Evolutionary conservation across 2,329 filamentous ascomycete species (phyloP).

Genomic region (Chaetomium strumarium): DNA sequence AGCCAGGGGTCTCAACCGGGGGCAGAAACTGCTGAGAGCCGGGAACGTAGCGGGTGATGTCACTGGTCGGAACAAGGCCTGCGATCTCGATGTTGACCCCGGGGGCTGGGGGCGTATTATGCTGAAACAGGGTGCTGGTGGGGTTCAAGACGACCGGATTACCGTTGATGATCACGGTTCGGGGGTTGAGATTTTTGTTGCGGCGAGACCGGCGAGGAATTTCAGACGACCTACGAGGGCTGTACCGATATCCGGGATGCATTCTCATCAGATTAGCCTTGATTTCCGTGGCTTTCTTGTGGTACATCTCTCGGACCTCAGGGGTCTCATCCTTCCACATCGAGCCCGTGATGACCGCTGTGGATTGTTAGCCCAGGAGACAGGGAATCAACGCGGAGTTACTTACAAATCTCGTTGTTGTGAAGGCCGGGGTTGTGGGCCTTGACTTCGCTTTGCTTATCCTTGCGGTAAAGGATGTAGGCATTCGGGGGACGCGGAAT

Average conservation of each 20-base stretch:
- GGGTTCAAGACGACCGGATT: too few relatives aligned
- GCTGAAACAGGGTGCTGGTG: neutral
- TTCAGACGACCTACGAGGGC: constrained; percentile 29
- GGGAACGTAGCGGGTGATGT: constrained; percentile 12
- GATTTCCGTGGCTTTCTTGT: constrained; percentile 11
- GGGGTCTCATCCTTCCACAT: constrained; percentile 33
- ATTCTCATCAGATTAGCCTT: constrained; percentile 8
- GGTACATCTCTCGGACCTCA: constrained; percentile 14
- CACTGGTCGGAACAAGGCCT: neutral
- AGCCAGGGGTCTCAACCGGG: constrained; percentile 4
- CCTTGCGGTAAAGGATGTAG: constrained; percentile 39
- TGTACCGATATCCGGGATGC: constrained; percentile 36
- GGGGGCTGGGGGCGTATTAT: constrained; percentile 1
- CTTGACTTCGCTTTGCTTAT: constrained; percentile 33
- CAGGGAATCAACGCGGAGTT: neutral
- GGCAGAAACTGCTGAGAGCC: constrained; percentile 9
- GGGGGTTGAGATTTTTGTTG: neutral
- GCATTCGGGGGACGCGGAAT: constrained; percentile 38
- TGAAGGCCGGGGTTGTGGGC: constrained; percentile 31
- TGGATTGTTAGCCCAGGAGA: constrained; percentile 16
- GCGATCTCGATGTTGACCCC: constrained; percentile 2
- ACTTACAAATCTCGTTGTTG: constrained; percentile 41
- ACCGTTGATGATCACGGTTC: too few relatives aligned
- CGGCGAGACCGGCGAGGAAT: constrained; percentile 14
- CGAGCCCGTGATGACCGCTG: constrained; percentile 33